Evolutionary conservation across 2,329 filamentous ascomycete genomes (phyloP).

Genomic region (Alternaria postmessia): DNA sequence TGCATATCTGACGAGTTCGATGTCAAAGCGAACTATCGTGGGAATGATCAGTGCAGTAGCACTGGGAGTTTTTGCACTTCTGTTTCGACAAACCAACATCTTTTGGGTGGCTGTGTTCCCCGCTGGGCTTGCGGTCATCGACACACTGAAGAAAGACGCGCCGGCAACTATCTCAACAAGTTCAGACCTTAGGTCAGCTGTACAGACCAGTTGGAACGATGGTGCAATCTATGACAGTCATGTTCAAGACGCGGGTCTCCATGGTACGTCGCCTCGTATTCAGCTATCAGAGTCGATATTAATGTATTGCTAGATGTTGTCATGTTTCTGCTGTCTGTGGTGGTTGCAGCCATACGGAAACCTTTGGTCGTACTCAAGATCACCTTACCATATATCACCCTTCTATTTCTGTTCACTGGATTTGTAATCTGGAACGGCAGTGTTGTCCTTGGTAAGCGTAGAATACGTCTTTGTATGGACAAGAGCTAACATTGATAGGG

Average conservation of each 20-base stretch:
- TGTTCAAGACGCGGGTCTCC: conserved; percentile 32
- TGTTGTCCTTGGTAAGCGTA: conserved; percentile 79
- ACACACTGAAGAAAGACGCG: conserved; percentile 34
- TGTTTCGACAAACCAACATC: conserved; percentile 93
- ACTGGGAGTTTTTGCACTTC: conserved; percentile 71
- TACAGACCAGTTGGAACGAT: conserved; percentile 34
- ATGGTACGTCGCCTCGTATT: conserved; percentile 25
- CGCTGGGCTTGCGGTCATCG: conserved; percentile 60
- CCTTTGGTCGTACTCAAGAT: conserved; percentile 51
- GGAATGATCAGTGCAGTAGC: conserved; percentile 47
- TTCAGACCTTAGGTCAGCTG: conserved; percentile 5
- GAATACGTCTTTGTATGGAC: not conserved
- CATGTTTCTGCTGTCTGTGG: conserved; percentile 65
- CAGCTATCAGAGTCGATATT: not conserved
- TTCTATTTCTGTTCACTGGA: conserved; percentile 71
- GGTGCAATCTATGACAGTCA: conserved; percentile 33
- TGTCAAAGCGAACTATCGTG: conserved; percentile 21
- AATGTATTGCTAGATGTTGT: conserved; percentile 34
- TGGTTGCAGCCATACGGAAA: conserved; percentile 62
- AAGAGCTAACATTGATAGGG: conserved; percentile 59
- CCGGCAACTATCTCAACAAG: not conserved
- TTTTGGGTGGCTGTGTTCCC: conserved; percentile 90
- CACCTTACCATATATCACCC: conserved; percentile 62
- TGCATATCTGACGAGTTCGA: conserved; percentile 49
- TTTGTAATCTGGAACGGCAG: conserved; percentile 90